Evolutionary conservation across 148 eudicot species (phyloP).

Genomic region (Salicornia ramosissima): DNA sequence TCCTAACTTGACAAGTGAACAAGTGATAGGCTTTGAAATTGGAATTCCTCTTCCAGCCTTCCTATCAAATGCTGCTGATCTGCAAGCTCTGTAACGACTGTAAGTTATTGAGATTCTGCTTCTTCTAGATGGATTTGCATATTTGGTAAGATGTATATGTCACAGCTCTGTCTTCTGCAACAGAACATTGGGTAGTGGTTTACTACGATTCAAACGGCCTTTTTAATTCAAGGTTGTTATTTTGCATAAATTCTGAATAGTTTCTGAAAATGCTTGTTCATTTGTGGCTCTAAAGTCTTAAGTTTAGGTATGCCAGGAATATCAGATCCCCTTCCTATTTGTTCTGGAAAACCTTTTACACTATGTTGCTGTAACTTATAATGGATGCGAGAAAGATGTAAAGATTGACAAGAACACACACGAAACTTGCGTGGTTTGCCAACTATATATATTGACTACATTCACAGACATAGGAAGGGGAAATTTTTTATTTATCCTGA

Average conservation of each 20-base stretch:
- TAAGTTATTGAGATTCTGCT: constrained; percentile 2
- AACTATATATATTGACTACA: too few species aligned
- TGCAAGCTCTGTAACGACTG: constrained; percentile 21
- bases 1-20: constrained; percentile 21
- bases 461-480: too few species aligned
- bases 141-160: constrained; percentile 18
- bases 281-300: constrained; percentile 21
- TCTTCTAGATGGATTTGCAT: neutral
- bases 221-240: constrained; percentile 22
- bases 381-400: too few species aligned
- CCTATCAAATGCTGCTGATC: constrained; percentile 21
- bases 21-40: constrained; percentile 6
- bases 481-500: too few species aligned
- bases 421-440: too few species aligned
- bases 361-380: too few species aligned
- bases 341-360: constrained; percentile 24
- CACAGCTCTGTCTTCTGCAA: constrained; percentile 19
- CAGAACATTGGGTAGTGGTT: constrained; percentile 22
- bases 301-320: constrained; percentile 24
- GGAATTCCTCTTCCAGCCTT: constrained; percentile 12
- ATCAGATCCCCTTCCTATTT: constrained; percentile 25
- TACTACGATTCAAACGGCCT: neutral
- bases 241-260: constrained; percentile 15
- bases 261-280: constrained; percentile 16
- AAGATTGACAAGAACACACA: too few species aligned